Evolutionary conservation across 1,284 basidiomycete genomes (phyloP).

Genomic region (Rhodotorula mucilaginosa): DNA sequence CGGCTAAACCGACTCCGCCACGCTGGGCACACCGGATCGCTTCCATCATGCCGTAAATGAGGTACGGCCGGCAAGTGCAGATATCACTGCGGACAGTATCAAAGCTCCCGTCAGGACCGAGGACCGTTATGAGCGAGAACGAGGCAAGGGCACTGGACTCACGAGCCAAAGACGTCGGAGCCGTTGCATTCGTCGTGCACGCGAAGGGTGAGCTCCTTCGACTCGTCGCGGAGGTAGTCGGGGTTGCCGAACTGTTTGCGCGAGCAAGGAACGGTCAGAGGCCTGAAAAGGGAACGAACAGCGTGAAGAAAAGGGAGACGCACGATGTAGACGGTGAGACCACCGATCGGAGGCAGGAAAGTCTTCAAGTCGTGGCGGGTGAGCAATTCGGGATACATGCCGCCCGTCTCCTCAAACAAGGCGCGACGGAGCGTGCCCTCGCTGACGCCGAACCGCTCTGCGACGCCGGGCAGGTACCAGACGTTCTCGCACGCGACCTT

Average conservation of each 20-base stretch:
- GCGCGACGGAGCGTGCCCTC: slow-evolving; percentile 81
- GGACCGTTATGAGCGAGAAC: no score
- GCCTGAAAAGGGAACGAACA: slow-evolving; percentile 16
- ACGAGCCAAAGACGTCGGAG: slow-evolving; percentile 60
- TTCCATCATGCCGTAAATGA: slow-evolving; percentile 85
- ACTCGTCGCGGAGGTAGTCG: slow-evolving; percentile 70
- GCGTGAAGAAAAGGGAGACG: slow-evolving; percentile 32
- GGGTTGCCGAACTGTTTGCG: slow-evolving; percentile 69
- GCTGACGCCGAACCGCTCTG: slow-evolving; percentile 66
- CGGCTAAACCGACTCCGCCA: slow-evolving; percentile 85
- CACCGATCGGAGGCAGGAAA: slow-evolving; percentile 92
- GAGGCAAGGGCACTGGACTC: neutral
- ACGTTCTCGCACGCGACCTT: slow-evolving; percentile 64
- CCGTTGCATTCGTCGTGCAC: slow-evolving; percentile 87
- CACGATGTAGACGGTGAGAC: slow-evolving; percentile 91
- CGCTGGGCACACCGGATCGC: slow-evolving; percentile 81
- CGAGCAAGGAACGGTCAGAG: neutral
- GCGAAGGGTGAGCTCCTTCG: slow-evolving; percentile 82
- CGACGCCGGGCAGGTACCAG: slow-evolving; percentile 85
- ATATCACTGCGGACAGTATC: slow-evolving; percentile 52
- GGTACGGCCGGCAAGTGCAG: slow-evolving; percentile 79
- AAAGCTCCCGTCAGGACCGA: no score
- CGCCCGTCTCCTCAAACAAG: slow-evolving; percentile 75
- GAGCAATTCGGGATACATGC: slow-evolving; percentile 82
- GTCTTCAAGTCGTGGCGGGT: slow-evolving; percentile 93